Evolutionary conservation across 257 asterid genomes (phyloP), one percentile per base, ranked within the genome.

Genomic region (Nyctanthes arbortristis): DNA sequence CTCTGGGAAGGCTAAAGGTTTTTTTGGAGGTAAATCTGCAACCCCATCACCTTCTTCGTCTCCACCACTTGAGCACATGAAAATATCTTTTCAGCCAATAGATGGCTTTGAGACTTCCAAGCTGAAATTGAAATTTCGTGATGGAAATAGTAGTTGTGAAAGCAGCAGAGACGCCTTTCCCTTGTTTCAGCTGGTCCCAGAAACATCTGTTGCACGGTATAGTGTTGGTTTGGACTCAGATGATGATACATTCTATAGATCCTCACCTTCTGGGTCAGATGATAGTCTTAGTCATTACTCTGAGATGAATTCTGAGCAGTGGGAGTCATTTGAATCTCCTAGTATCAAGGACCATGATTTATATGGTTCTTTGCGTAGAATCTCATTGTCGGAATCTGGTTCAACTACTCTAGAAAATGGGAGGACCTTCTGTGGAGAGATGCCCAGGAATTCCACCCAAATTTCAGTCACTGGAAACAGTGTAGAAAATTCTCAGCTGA

Each of bases 171-270:
- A 82, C 72, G 63, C 74, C 52, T 94, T 88, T 72, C 96, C 97
- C 78, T 88, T 96, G 52, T 94, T 94, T 82, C 99, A 94, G 90
- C 82, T 94, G 85, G 90, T 94, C 34, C 99, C 99, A 8, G 96
- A 89, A 76, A 77, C 73, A 65, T 82, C 84, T 63, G 29, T 79
- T 70, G 70, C 87, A 72, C 76, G 65, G 67, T 83, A 73, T 25
- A 80, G 81, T 71, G 76, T 63, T 56, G 87, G 84, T 79, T 84
- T 94, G 49, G 96, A 91, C 67, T 88, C 99, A 0, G 99, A 94
- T 74, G 93, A 80, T 25, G 97, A 89, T 73, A 86, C 97, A 76
- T 94, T 91, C 78, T 89, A 81, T 74, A 73, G 92, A 79, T 94
- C 99, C 63, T 89, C 97, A 45, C 87, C 94, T 14, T 87, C 88